Evolutionary conservation across 2,329 filamentous ascomycete genomes (phyloP).

Genomic region (Clarireedia paspali): DNA sequence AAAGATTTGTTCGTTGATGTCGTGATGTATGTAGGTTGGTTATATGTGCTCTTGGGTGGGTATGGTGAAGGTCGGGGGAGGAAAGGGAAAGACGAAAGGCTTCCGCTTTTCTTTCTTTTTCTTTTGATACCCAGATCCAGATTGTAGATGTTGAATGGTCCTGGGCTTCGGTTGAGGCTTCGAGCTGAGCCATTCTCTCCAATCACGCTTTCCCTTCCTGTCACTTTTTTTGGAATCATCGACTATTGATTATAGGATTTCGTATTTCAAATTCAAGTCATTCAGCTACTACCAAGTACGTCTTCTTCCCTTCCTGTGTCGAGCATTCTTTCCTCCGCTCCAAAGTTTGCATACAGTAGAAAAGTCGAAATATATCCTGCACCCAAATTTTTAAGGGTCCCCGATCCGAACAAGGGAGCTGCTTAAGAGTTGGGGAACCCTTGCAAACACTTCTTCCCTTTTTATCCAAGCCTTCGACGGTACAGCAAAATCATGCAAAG

Average conservation of each 20-base stretch:
- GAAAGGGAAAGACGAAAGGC: too few species aligned
- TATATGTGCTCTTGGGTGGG: too few species aligned
- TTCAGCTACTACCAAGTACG: not conserved
- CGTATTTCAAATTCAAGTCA: not conserved
- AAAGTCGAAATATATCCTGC: too few species aligned
- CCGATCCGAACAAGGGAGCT: not conserved
- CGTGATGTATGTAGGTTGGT: too few species aligned
- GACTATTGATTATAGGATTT: not conserved
- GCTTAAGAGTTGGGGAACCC: conserved; percentile 3
- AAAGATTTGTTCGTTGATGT: too few species aligned
- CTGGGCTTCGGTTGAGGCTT: not conserved
- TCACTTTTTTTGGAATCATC: too few species aligned
- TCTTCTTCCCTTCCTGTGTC: not conserved
- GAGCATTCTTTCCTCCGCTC: too few species aligned
- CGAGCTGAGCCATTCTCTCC: not conserved
- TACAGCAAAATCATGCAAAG: not conserved
- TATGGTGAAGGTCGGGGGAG: too few species aligned
- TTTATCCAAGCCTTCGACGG: not conserved
- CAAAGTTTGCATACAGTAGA: not conserved
- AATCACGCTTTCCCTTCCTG: not conserved
- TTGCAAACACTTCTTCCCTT: not conserved
- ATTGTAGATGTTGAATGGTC: not conserved
- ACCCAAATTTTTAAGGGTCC: not conserved
- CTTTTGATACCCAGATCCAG: too few species aligned
- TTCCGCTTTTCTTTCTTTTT: too few species aligned